Evolutionary conservation across 345 rosid genomes (phyloP).

Genomic region (Boechera divaricarpa): DNA sequence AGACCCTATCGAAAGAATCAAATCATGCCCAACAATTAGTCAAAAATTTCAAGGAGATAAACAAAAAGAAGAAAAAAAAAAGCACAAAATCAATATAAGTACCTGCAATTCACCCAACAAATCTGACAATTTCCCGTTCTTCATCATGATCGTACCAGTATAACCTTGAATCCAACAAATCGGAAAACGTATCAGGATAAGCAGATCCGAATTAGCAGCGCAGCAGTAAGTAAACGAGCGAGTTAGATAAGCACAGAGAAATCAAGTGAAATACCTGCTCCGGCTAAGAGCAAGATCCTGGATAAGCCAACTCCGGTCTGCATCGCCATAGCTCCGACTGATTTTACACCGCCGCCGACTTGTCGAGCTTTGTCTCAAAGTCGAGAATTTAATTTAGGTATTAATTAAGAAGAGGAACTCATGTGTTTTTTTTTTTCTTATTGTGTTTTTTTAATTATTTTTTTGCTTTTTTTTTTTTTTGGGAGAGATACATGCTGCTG

Average conservation of each 20-base stretch:
- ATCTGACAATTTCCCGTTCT: constrained; percentile 85
- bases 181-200: constrained; percentile 14
- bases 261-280: constrained; percentile 64
- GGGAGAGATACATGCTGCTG: neutral
- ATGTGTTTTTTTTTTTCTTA: neutral
- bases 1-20: constrained; percentile 40
- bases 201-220: neutral
- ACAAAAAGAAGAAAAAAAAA: neutral
- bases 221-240: constrained; percentile 8
- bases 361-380: constrained; percentile 10
- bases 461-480: neutral
- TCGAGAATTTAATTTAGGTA: constrained; percentile 32
- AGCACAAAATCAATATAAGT: constrained; percentile 9
- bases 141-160: constrained; percentile 73
- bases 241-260: neutral
- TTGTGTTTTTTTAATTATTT: neutral
- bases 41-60: neutral
- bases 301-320: constrained; percentile 81
- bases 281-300: constrained; percentile 74
- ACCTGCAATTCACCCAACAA: constrained; percentile 88
- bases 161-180: constrained; percentile 54
- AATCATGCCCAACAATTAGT: neutral
- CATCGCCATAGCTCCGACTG: constrained; percentile 72
- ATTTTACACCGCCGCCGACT: constrained; percentile 33
- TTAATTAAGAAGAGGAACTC: neutral